phyloP scores from a whole-genome alignment of 2,329 filamentous ascomycete species.

The Ceratocystis destructans region DNA sequence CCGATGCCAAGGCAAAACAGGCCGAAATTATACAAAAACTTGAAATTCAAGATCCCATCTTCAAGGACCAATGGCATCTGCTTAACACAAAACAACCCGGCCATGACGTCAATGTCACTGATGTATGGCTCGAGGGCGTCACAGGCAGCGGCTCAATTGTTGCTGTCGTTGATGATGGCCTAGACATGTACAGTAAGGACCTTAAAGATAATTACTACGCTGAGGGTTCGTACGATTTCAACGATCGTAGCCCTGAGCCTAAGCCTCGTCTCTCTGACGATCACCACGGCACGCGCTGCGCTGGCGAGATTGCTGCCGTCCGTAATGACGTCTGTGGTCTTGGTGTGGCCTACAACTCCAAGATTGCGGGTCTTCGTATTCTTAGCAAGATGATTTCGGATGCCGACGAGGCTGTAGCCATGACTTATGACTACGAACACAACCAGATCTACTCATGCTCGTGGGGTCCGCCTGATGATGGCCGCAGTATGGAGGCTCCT shows the following conservation, averaged over 20 bases:
- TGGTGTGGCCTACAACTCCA: conserved; percentile 88
- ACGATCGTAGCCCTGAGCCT: conserved; percentile 67
- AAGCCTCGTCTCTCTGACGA: conserved; percentile 75
- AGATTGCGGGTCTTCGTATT: conserved; percentile 82
- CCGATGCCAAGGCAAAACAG: conserved; percentile 42
- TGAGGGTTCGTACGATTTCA: conserved; percentile 89
- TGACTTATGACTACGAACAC: conserved; percentile 82
- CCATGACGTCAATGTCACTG: conserved; percentile 94
- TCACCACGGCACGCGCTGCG: conserved; percentile 82
- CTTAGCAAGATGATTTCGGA: conserved; percentile 83
- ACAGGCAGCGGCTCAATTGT: conserved; percentile 82
- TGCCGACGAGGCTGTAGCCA: conserved; percentile 76
- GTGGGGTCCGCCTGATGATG: conserved; percentile 93
- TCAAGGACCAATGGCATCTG: conserved; percentile 89
- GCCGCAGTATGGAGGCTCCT: conserved; percentile 83
- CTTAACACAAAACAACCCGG: conserved; percentile 68
- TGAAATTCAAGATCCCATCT: conserved; percentile 79
- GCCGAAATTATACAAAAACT: conserved; percentile 49
- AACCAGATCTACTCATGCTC: conserved; percentile 98
- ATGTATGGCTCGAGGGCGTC: conserved; percentile 77
- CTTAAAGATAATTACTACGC: conserved; percentile 89
- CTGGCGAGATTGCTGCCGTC: conserved; percentile 85
- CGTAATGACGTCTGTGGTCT: conserved; percentile 87
- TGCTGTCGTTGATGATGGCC: conserved; percentile 87
- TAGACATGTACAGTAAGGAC: conserved; percentile 92